phyloP scores from a whole-genome alignment of 495 filamentous ascomycete genomes.

The Penicillium maclennaniae region DNA sequence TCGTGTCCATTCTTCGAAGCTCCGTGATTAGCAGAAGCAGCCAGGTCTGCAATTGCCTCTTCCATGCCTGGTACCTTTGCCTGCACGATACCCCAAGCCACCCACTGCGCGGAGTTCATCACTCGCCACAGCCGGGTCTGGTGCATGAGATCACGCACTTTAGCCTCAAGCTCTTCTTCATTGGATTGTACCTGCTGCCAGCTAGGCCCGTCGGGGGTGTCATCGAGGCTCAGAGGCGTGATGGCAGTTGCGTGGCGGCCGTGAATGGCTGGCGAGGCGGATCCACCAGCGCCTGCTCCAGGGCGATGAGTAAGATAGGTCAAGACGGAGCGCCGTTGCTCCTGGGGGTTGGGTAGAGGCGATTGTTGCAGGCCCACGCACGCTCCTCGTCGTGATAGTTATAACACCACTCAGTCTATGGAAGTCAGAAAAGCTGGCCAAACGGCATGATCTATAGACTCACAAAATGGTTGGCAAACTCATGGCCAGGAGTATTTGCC shows the following conservation, averaged over 20 bases:
- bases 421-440: constrained; percentile 4
- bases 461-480: constrained; percentile 98
- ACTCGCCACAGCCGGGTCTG: constrained; percentile 82
- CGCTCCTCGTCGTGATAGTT: constrained; percentile 75
- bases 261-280: constrained; percentile 47
- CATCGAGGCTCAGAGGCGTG: constrained; percentile 35
- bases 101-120: constrained; percentile 86
- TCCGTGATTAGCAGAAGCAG: constrained; percentile 6
- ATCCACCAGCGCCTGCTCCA: constrained; percentile 43
- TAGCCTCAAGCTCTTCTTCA: constrained; percentile 57
- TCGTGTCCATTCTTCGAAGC: constrained; percentile 11
- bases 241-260: constrained; percentile 32
- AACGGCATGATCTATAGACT: constrained; percentile 19
- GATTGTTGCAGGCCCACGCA: constrained; percentile 64
- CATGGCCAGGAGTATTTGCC: constrained; percentile 79
- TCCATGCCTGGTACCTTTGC: constrained; percentile 71
- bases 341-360: constrained; percentile 67
- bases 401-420: constrained; percentile 87
- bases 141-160: constrained; percentile 64
- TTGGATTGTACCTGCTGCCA: constrained; percentile 48
- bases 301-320: constrained; percentile 82
- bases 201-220: constrained; percentile 21
- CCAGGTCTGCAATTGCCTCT: constrained; percentile 29
- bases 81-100: constrained; percentile 94
- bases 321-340: constrained; percentile 79